Conservation (phyloP, 2,329 filamentous ascomycete genomes). For the Diatrype stigma region DNA sequence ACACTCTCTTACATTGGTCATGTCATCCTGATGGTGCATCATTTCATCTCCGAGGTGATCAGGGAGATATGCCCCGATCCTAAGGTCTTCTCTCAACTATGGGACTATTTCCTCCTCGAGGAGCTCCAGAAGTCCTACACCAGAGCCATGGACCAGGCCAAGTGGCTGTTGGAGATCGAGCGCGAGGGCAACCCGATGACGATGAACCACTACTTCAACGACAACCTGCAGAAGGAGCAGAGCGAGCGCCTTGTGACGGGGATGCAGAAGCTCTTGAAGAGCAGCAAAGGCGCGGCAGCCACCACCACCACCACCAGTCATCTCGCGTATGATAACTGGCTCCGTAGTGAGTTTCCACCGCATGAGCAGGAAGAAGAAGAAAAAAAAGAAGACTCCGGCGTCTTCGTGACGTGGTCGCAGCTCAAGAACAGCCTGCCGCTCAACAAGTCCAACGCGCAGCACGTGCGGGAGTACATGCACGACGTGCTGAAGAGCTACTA, state of each 20-base stretch:
- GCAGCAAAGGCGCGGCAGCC: not conserved
- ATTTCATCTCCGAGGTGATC: constrained; percentile 39
- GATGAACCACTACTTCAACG: constrained; percentile 46
- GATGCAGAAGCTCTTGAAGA: constrained; percentile 9
- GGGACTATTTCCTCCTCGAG: constrained; percentile 35
- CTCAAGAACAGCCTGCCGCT: constrained; percentile 9
- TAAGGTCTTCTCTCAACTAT: constrained; percentile 34
- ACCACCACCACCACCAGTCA: constrained; percentile 3
- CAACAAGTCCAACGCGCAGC: constrained; percentile 26
- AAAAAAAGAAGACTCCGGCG: constrained; percentile 12
- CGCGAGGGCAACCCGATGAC: constrained; percentile 39
- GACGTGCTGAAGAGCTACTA: constrained; percentile 60
- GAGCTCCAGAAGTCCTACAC: constrained; percentile 38
- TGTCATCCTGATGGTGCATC: constrained; percentile 38
- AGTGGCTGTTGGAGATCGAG: constrained; percentile 48
- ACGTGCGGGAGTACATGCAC: constrained; percentile 49
- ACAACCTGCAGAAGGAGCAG: constrained; percentile 24
- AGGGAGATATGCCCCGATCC: constrained; percentile 36
- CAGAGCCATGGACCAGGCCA: constrained; percentile 38
- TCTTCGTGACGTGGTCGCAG: constrained; percentile 17
- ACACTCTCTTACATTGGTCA: constrained; percentile 41
- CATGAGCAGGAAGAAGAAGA: constrained; percentile 7
- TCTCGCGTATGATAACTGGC: not conserved
- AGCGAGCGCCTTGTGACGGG: constrained; percentile 14
- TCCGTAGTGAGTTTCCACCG: too few species aligned